phyloP scores from a whole-genome alignment of 495 filamentous ascomycete genomes.

The Penicillium angulare region DNA sequence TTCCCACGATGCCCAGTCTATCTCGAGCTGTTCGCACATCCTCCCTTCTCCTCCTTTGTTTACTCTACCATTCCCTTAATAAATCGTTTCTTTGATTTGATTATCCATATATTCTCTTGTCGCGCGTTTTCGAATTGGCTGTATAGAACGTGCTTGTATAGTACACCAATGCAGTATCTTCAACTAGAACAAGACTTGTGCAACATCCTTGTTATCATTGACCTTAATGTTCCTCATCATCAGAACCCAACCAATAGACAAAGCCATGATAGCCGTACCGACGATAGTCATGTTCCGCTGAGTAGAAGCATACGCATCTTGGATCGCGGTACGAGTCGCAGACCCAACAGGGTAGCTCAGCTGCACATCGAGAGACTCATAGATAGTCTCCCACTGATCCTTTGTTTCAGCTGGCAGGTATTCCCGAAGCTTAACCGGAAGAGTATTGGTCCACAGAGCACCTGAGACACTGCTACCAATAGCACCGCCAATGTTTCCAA shows the following conservation, averaged over 20 bases:
- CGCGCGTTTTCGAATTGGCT: too few species aligned
- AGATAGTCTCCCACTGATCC: slow-evolving; percentile 48
- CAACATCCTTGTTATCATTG: neutral
- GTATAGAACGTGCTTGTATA: too few species aligned
- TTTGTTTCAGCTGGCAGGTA: slow-evolving; percentile 51
- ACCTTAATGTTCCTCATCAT: slow-evolving; percentile 58
- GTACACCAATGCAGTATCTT: too few species aligned
- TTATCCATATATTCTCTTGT: too few species aligned
- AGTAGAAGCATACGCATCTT: slow-evolving; percentile 52
- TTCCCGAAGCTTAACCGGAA: slow-evolving; percentile 49
- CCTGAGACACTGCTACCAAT: slow-evolving; percentile 59
- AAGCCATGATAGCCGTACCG: slow-evolving; percentile 40
- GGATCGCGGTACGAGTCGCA: slow-evolving; percentile 52
- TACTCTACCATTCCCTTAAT: too few species aligned
- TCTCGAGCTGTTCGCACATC: too few species aligned
- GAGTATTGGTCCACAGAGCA: slow-evolving; percentile 64
- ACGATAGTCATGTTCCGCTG: slow-evolving; percentile 56
- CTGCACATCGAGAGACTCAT: slow-evolving; percentile 49
- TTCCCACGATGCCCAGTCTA: too few species aligned
- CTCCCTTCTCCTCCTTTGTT: too few species aligned
- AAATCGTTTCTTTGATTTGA: too few species aligned
- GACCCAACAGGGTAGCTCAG: slow-evolving; percentile 52
- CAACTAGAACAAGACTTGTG: too few species aligned
- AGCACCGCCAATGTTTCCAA: slow-evolving; percentile 60
- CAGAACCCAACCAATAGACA: slow-evolving; percentile 44